Percentiles rank a stretch among this genome's conserved stretches.
Conservation (phyloP, 176 grass and related monocot species). For the Phyllostachys edulis region DNA sequence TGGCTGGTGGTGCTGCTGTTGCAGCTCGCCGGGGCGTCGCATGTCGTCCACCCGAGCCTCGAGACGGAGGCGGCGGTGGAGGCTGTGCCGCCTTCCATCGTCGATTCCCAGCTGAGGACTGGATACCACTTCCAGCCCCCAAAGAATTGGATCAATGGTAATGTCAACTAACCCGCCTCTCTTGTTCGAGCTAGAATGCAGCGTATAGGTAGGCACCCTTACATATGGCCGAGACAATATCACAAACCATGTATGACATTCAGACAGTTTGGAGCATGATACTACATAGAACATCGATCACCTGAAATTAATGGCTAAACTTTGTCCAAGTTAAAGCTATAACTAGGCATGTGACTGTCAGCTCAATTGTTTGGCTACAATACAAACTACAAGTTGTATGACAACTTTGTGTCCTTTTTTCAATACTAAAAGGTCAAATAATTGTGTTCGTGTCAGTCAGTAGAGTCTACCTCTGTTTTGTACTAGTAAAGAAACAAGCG, state of each 20-base stretch:
- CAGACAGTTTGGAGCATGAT: neutral
- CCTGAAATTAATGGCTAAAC: no score
- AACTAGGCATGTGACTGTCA: no score
- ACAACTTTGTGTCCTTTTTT: neutral
- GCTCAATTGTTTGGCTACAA: neutral
- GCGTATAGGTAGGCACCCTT: neutral
- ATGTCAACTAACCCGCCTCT: neutral
- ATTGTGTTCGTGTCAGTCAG: no score
- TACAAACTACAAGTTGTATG: neutral
- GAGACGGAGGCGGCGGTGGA: neutral
- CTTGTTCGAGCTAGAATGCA: neutral
- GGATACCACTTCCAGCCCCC: slow-evolving; percentile 70
- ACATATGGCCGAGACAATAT: neutral
- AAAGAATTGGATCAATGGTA: slow-evolving; percentile 88
- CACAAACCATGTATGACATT: neutral
- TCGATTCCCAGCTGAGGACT: slow-evolving; percentile 33
- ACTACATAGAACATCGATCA: no score
- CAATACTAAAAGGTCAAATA: no score
- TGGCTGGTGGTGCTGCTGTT: slow-evolving; percentile 14
- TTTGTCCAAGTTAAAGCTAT: no score
- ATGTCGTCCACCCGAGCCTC: slow-evolving; percentile 43
- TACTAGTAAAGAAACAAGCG: neutral
- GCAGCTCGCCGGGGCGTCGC: slow-evolving; percentile 51
- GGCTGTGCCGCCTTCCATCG: slow-evolving; percentile 44
- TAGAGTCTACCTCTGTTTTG: neutral